Conservation (phyloP, 306 rosid genomes). For the Herpetospermum pedunculosum region DNA sequence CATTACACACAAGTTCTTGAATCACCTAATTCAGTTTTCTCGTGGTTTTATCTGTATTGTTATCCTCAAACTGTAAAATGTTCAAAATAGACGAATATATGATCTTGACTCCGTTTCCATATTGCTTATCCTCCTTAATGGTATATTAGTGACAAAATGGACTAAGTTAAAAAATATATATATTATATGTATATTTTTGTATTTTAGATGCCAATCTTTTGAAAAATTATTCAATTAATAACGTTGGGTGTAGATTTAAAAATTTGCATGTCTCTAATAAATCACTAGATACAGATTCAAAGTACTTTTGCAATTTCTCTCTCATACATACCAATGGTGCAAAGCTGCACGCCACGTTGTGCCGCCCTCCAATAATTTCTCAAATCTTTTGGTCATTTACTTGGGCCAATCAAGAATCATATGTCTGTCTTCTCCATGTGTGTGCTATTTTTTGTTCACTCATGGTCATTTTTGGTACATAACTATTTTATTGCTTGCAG, state of each 20-base stretch:
- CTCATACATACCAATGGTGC: no score
- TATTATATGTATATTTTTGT: neutral
- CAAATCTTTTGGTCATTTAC: neutral
- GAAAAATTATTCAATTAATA: no score
- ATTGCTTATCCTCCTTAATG: neutral
- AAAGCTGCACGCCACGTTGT: no score
- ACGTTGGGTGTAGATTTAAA: no score
- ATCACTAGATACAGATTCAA: no score
- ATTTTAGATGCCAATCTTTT: neutral
- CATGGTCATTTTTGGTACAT: neutral
- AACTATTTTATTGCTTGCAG: constrained; percentile 30
- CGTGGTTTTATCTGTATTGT: neutral
- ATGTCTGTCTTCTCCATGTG: neutral
- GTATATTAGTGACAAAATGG: neutral
- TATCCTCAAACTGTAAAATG: neutral
- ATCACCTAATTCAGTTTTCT: neutral
- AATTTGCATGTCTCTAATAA: no score
- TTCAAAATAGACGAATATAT: neutral
- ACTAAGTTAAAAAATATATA: neutral
- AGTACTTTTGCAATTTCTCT: no score
- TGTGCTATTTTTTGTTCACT: neutral
- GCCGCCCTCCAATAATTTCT: no score
- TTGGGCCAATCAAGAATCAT: neutral
- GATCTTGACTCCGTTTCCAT: neutral
- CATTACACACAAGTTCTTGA: neutral